Percentiles rank a stretch among this genome's conserved stretches.
These are phyloP conservation scores for Chaetomiaceae sp. DNA, from an alignment of 2,329 filamentous ascomycete species.

Conservation along the genomic window DNA sequence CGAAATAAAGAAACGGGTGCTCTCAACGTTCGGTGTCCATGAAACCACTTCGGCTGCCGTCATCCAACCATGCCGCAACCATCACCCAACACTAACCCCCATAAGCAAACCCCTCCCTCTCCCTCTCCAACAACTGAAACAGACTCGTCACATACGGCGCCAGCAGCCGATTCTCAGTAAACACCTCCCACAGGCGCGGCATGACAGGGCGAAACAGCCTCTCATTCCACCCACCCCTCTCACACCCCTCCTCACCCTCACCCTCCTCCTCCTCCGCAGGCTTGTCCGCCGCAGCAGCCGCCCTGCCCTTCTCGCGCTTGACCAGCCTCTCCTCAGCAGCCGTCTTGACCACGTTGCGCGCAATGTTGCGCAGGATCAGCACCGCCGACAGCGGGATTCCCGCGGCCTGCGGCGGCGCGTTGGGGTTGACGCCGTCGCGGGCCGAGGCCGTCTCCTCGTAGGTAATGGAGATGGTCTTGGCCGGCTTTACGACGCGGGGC, in stretches of 20 bases:
- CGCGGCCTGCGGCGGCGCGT: constrained; percentile 58
- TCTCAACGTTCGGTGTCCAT: no score
- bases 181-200: constrained; percentile 61
- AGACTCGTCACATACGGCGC: constrained; percentile 34
- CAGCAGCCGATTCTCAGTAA: constrained; percentile 62
- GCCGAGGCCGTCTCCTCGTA: constrained; percentile 53
- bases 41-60: no score
- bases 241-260: background rate
- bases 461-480: constrained; percentile 50
- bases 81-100: background rate
- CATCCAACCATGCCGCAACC: no score
- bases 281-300: constrained; percentile 8
- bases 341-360: constrained; percentile 60
- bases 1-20: background rate
- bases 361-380: constrained; percentile 73
- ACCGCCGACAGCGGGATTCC: constrained; percentile 76
- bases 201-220: constrained; percentile 61
- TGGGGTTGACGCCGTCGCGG: constrained; percentile 54
- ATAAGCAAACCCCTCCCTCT: constrained; percentile 5
- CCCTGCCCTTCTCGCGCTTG: constrained; percentile 29
- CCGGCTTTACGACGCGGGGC: constrained; percentile 46
- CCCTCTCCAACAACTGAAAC: constrained; percentile 30
- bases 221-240: constrained; percentile 57
- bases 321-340: constrained; percentile 51
- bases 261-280: background rate